phyloP scores from a whole-genome alignment of 2,329 filamentous ascomycete genomes.

The Zymoseptoria ardabiliae region DNA sequence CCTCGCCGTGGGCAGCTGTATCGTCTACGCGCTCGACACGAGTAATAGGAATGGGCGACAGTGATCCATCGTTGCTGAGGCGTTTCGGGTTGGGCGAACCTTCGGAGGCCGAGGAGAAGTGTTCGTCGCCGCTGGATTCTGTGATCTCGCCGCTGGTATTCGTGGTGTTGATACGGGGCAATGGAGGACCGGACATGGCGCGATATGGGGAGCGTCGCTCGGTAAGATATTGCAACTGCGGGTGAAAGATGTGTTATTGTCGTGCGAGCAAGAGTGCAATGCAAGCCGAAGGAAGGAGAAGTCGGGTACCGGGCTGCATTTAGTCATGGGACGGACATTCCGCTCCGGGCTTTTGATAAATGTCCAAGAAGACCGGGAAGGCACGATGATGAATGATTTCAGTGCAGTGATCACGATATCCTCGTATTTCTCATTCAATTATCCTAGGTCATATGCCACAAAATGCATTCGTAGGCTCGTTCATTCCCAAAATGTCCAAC shows the following conservation, averaged over 20 bases:
- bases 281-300: background rate
- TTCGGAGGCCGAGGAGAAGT: slow-evolving; percentile 60
- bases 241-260: background rate
- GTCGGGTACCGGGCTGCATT: background rate
- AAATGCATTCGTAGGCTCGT: background rate
- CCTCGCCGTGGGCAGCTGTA: slow-evolving; percentile 51
- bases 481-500: background rate
- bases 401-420: background rate
- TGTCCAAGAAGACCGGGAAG: background rate
- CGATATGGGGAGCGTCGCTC: background rate
- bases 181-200: slow-evolving; percentile 22
- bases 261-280: background rate
- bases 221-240: background rate
- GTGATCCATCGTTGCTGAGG: slow-evolving; percentile 30
- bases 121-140: slow-evolving; percentile 43
- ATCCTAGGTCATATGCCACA: background rate
- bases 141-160: slow-evolving; percentile 16
- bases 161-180: slow-evolving; percentile 26
- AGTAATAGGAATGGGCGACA: slow-evolving; percentile 53
- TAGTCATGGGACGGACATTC: background rate
- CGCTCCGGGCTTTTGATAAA: background rate
- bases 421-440: background rate
- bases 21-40: slow-evolving; percentile 57
- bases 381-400: background rate
- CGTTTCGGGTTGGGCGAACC: slow-evolving; percentile 34